Conservation (phyloP, 2,329 filamentous ascomycete genomes). For the Fusarium oligoseptatum region DNA sequence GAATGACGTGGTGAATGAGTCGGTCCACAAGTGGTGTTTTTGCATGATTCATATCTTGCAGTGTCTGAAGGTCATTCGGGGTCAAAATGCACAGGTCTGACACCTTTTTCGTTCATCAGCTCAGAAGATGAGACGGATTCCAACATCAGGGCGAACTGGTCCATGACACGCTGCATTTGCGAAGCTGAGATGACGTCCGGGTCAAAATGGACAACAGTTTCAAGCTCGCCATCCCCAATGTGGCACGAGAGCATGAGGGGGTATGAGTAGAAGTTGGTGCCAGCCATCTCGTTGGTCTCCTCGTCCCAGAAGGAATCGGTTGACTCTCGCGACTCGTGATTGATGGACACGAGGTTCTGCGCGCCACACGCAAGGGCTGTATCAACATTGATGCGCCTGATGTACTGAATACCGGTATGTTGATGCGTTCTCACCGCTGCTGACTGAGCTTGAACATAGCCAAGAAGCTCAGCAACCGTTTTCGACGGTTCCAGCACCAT, state of each 20-base stretch:
- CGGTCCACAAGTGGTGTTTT: background rate
- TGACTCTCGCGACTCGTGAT: constrained; percentile 20
- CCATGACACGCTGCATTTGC: constrained; percentile 35
- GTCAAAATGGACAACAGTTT: constrained; percentile 41
- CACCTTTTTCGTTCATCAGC: background rate
- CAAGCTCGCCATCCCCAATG: constrained; percentile 23
- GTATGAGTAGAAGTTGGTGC: constrained; percentile 44
- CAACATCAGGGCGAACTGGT: constrained; percentile 33
- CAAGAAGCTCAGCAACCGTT: constrained; percentile 16
- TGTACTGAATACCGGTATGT: constrained; percentile 32
- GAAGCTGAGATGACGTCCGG: constrained; percentile 5
- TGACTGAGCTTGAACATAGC: constrained; percentile 23
- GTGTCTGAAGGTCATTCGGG: background rate
- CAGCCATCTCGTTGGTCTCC: constrained; percentile 39
- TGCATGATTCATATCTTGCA: constrained; percentile 5
- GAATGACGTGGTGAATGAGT: constrained; percentile 22
- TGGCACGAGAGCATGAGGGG: constrained; percentile 44
- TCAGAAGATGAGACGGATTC: constrained; percentile 1
- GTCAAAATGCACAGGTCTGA: constrained; percentile 9
- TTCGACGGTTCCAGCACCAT: constrained; percentile 3
- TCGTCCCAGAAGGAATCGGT: constrained; percentile 33
- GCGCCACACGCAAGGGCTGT: constrained; percentile 33
- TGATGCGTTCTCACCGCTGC: constrained; percentile 28
- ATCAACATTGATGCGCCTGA: constrained; percentile 34
- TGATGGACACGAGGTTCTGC: constrained; percentile 42